phyloP scores from a whole-genome alignment of 805 yeast genomes.

The Kodamaea fukazawae region DNA sequence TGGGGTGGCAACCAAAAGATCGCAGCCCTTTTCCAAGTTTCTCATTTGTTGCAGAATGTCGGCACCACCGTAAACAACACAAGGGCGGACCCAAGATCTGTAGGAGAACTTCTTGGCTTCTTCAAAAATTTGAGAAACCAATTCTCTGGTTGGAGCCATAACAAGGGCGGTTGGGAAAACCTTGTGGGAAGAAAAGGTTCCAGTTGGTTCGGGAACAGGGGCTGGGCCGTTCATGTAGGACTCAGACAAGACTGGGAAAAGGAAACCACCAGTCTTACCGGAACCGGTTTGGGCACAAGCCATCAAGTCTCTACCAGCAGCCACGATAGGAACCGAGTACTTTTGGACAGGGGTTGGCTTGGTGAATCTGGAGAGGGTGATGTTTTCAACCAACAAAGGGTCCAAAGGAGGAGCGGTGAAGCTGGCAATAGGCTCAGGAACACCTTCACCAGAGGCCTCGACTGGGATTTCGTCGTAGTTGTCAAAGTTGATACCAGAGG shows the following conservation, averaged over 20 bases:
- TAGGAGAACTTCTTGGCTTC: slow-evolving; percentile 94
- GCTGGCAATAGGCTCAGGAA: slow-evolving; percentile 87
- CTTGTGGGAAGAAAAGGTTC: slow-evolving; percentile 62
- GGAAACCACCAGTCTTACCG: slow-evolving; percentile 99
- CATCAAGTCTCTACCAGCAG: slow-evolving; percentile 88
- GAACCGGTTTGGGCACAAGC: slow-evolving; percentile 99
- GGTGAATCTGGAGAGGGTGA: slow-evolving; percentile 82
- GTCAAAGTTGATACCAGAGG: slow-evolving; percentile 97
- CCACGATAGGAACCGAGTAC: slow-evolving; percentile 89
- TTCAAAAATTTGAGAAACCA: slow-evolving; percentile 93
- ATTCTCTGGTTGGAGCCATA: slow-evolving; percentile 98
- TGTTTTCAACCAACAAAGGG: slow-evolving; percentile 78
- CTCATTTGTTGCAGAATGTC: slow-evolving; percentile 85
- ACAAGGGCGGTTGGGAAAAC: slow-evolving; percentile 94
- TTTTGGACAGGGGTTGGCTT: slow-evolving; percentile 97
- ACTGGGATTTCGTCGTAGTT: slow-evolving; percentile 98
- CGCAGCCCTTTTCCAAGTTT: slow-evolving; percentile 91
- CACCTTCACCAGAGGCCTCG: slow-evolving; percentile 92
- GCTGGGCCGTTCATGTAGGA: slow-evolving; percentile 88
- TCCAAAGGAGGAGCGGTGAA: slow-evolving; percentile 94
- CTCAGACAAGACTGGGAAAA: slow-evolving; percentile 95
- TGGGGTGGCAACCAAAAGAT: slow-evolving; percentile 95
- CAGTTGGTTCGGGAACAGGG: slow-evolving; percentile 45
- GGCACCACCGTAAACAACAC: slow-evolving; percentile 98
- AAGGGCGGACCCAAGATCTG: slow-evolving; percentile 97